Evolutionary conservation across 495 filamentous ascomycete genomes (phyloP).

Genomic region (Penicillium fimorum): DNA sequence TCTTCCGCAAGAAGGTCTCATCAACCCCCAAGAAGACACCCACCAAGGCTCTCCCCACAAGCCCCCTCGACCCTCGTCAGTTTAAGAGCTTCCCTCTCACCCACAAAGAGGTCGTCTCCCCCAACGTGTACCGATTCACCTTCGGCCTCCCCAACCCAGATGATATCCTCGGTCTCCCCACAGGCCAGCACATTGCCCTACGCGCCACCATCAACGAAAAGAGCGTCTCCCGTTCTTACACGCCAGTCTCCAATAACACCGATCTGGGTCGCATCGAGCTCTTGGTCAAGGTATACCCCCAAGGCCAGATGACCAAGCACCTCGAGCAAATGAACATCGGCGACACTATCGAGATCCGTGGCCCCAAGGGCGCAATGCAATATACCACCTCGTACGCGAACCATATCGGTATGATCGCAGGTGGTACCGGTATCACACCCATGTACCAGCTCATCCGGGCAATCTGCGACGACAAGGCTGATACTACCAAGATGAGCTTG

Average conservation of each 20-base stretch:
- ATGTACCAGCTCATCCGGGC: conserved; percentile 54
- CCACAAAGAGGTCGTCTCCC: conserved; percentile 21
- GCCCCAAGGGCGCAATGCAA: conserved; percentile 49
- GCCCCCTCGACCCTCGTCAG: not conserved
- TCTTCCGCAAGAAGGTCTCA: conserved; percentile 5
- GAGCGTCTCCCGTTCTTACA: conserved; percentile 42
- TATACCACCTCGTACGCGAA: conserved; percentile 35
- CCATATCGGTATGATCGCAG: conserved; percentile 43
- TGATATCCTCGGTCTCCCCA: conserved; percentile 42
- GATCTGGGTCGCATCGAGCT: conserved; percentile 40
- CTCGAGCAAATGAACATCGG: conserved; percentile 38
- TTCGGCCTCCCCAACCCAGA: conserved; percentile 39
- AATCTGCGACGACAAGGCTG: conserved; percentile 47
- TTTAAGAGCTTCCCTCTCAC: conserved; percentile 3
- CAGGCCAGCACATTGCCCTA: conserved; percentile 46
- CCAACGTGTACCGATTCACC: conserved; percentile 39
- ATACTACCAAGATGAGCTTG: conserved; percentile 46
- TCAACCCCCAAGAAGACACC: not conserved
- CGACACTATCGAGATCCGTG: conserved; percentile 45
- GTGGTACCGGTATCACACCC: conserved; percentile 43
- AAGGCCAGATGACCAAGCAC: conserved; percentile 42
- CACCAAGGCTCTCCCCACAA: not conserved
- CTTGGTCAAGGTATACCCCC: conserved; percentile 41
- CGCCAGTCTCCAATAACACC: conserved; percentile 43
- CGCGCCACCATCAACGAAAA: conserved; percentile 38